Conservation (phyloP, 2,329 filamentous ascomycete species). For the Tolypocladium pustulatum region DNA sequence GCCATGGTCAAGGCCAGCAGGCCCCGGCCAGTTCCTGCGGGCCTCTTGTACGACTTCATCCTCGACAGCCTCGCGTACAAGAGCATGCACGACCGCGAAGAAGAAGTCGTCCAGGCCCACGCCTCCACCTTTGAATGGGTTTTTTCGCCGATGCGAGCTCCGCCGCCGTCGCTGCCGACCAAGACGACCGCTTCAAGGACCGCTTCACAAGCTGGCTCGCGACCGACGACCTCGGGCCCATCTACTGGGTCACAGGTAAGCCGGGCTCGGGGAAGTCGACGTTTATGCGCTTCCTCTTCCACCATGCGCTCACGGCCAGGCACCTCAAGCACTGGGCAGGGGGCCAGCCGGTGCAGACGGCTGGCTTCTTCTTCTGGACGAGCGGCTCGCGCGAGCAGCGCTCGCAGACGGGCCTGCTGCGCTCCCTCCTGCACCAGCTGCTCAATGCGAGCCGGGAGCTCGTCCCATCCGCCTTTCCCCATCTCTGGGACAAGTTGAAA, state of each 20-base stretch:
- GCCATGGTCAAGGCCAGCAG: neutral
- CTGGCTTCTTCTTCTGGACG: slow-evolving; percentile 36
- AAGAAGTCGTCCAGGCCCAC: slow-evolving; percentile 19
- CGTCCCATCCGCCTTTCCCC: slow-evolving; percentile 14
- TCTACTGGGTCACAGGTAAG: slow-evolving; percentile 28
- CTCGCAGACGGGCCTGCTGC: slow-evolving; percentile 24
- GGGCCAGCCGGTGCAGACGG: slow-evolving; percentile 15
- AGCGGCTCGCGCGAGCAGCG: slow-evolving; percentile 26
- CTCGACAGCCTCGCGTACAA: slow-evolving; percentile 20
- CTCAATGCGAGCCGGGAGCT: slow-evolving; percentile 13
- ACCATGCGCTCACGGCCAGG: slow-evolving; percentile 8
- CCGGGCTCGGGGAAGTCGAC: slow-evolving; percentile 37
- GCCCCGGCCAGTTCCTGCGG: slow-evolving; percentile 6
- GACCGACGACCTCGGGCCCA: slow-evolving; percentile 8
- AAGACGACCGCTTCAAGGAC: slow-evolving; percentile 10
- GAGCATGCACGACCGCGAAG: slow-evolving; percentile 19
- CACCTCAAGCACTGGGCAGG: slow-evolving; percentile 16
- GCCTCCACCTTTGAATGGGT: slow-evolving; percentile 25
- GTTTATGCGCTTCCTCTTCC: slow-evolving; percentile 27
- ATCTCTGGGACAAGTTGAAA: slow-evolving; percentile 15
- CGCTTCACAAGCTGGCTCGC: slow-evolving; percentile 18
- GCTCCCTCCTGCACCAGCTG: slow-evolving; percentile 25
- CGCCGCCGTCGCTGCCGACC: neutral
- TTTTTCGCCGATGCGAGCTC: slow-evolving; percentile 10
- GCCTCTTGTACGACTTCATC: slow-evolving; percentile 18